phyloP scores from a whole-genome alignment of 169 alveolate species.

The Cryptosporidium viatorum region DNA sequence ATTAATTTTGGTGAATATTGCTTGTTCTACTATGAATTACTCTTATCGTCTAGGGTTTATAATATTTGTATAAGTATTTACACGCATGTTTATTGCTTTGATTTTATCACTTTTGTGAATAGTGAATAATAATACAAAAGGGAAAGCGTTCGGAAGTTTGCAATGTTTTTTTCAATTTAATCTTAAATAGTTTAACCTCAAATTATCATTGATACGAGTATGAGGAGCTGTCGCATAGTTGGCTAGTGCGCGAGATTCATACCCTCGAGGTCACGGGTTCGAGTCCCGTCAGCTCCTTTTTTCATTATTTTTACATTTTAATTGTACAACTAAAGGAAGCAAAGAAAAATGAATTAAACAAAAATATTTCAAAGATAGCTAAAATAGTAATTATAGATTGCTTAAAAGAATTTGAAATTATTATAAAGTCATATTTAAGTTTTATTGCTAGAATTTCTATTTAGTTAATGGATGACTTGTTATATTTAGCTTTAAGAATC shows the following conservation, averaged over 20 bases:
- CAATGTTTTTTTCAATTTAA: background rate
- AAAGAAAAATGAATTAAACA: background rate
- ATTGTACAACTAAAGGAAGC: background rate
- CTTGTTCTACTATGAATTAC: background rate
- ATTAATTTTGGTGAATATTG: background rate
- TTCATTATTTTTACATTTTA: background rate
- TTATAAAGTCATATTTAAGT: too few species aligned
- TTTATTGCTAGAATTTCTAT: too few species aligned
- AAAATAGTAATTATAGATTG: too few species aligned
- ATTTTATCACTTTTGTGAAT: too few species aligned
- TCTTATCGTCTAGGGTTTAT: background rate
- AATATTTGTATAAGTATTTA: background rate
- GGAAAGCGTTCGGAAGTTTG: background rate
- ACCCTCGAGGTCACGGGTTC: constrained; percentile 79
- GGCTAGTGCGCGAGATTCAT: constrained; percentile 78
- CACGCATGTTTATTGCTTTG: background rate
- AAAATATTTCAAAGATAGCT: background rate
- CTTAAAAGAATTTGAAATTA: too few species aligned
- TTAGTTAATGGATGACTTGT: background rate
- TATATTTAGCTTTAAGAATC: background rate
- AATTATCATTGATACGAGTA: background rate
- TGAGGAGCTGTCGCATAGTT: constrained; percentile 77
- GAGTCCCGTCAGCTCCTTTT: constrained; percentile 77
- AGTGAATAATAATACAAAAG: too few species aligned
- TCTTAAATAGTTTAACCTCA: background rate